These are phyloP conservation scores for Tetrastigma voinierianum DNA, from an alignment of 164 flowering plant species.

Conservation along the genomic window DNA sequence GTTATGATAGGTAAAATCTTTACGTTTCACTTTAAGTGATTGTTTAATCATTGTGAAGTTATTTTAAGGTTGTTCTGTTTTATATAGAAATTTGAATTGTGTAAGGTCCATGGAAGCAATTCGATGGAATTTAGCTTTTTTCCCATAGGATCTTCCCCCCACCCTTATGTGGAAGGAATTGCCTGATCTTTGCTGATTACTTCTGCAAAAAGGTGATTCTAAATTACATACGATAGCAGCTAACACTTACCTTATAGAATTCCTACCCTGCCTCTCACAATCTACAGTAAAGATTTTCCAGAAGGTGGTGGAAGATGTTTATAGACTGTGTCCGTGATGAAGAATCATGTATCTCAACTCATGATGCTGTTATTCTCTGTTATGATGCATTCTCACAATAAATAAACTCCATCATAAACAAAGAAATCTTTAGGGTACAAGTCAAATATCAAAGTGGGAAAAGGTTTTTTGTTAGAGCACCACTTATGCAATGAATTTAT, in stretches of 20 bases:
- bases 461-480: too few relatives aligned
- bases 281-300: too few relatives aligned
- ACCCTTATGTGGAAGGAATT: not conserved
- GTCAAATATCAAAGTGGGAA: too few relatives aligned
- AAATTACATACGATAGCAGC: not conserved
- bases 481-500: too few relatives aligned
- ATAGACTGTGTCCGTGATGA: too few relatives aligned
- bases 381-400: too few relatives aligned
- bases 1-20: conserved; percentile 69
- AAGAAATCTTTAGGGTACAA: too few relatives aligned
- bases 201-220: not conserved
- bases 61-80: not conserved
- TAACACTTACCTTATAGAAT: not conserved
- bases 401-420: too few relatives aligned
- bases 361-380: too few relatives aligned
- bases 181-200: not conserved
- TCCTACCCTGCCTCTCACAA: not conserved
- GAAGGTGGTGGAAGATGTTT: too few relatives aligned
- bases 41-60: not conserved
- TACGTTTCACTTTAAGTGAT: not conserved
- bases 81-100: not conserved
- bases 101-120: not conserved
- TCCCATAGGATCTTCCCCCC: not conserved
- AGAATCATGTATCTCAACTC: too few relatives aligned
- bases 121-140: not conserved